Base-by-base conservation (phyloP, 305 asterid genomes). In the Caryopteris hybrid region DNA sequence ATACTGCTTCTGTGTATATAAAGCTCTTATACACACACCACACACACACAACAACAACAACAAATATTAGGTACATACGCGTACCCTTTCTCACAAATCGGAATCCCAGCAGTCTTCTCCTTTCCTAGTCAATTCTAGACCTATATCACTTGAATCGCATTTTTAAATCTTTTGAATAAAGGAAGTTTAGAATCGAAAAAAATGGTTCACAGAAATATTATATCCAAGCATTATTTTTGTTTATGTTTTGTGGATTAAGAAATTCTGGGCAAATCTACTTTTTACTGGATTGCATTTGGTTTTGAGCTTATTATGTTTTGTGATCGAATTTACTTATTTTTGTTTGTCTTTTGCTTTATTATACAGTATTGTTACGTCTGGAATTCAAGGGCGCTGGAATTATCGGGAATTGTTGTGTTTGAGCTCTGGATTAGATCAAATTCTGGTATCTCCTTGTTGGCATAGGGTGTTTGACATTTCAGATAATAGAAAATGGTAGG, bases 401-500 rank as follows among this genome's bases (percentile, higher is more conserved):
- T 34, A 46, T 74, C 54, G 51, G 68, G 56, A 21, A 46, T 74
- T 50, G 69, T 72, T 62, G 34, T 25, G 61, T n/a, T n/a, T n/a
- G n/a, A n/a, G n/a, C n/a, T n/a, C n/a, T n/a, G n/a, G 69, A 25
- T 56, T 43, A 50, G 62, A 55, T 78, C 63, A 11, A 47, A 45
- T 46, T 67, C 54, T 13, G 5, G 12, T n/a, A n/a, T n/a, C 31
- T 29, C 17, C 12, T 41, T 58, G 75, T 57, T 68, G 61, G 18
- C 25, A n/a, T 39, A 42, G 72, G 68, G 66, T 41, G 48, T 65
- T 66, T 39, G 39, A 60, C 16, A 63, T 73, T 39, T 50, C 68
- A 6, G 62, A 17, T 25, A 27, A 17, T 33, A 14, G 81, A n/a
- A 80, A 71, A 86, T 86, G 89, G 89, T 78, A 51, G 92, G 89